These are phyloP conservation scores for Trametes sanguinea DNA, from an alignment of 768 basidiomycete species.

Conservation along the genomic window DNA sequence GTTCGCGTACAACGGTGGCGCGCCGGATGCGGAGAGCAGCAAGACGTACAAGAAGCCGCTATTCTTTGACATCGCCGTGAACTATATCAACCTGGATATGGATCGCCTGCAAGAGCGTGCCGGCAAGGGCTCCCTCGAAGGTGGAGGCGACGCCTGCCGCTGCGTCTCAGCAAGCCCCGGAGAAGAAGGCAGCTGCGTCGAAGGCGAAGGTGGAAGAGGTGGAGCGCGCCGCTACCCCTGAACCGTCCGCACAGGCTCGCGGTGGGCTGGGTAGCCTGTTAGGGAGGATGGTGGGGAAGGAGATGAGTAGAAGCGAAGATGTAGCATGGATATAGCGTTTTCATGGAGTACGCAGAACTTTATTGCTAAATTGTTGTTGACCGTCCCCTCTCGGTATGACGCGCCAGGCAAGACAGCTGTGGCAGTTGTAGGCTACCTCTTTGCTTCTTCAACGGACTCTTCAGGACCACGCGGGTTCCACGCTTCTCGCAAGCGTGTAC, in stretches of 20 bases:
- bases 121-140: conserved; percentile 51
- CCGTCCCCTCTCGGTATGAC: too few species aligned
- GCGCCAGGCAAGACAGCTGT: too few species aligned
- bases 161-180: conserved; percentile 33
- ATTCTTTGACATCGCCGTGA: conserved; percentile 94
- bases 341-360: neutral
- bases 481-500: too few species aligned
- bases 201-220: conserved; percentile 62
- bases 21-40: conserved; percentile 39
- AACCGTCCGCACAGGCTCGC: conserved; percentile 43
- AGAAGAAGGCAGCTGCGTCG: conserved; percentile 47
- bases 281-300: conserved; percentile 85
- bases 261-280: conserved; percentile 68
- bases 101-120: conserved; percentile 69
- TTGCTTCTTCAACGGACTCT: too few species aligned
- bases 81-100: conserved; percentile 88
- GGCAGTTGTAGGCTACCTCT: too few species aligned
- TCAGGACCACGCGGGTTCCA: too few species aligned
- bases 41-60: conserved; percentile 75
- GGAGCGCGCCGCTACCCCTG: conserved; percentile 49
- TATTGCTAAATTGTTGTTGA: neutral
- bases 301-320: conserved; percentile 17
- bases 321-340: neutral
- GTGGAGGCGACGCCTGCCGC: conserved; percentile 21
- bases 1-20: conserved; percentile 77